Evolutionary conservation across 192 early-diverging fungal genomes (phyloP), one percentile per base, ranked within the genome.

Genomic region (Chytriomyces sp.): DNA sequence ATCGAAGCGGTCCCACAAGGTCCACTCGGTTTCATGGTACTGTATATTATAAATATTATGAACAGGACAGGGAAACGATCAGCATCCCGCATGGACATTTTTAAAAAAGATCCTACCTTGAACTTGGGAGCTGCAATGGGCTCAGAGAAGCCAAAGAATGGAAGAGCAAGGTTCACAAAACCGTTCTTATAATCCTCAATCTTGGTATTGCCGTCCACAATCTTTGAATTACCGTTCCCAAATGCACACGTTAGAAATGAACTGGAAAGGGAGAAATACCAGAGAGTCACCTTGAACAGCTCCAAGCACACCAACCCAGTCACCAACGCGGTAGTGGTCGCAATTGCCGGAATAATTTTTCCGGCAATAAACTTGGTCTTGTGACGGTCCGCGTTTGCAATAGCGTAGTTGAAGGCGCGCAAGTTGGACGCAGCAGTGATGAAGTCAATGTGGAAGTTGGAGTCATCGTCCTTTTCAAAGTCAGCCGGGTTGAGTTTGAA

Each of bases 381-480:
- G 63, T 91, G 90, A 55, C 93, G 94, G 30, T 90, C 94, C 12
- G 97, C 91, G 28, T 89, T 89, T 0, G 84, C 78, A 59, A 99
- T 99, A 63, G 85, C 88, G 75, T 93, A 96, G 70, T 92, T 82
- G 28, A 79, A 78, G 2, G 95, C 97, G 52, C 97, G 94, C 79
- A 98, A 77, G 84, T 99, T 99, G 39, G 98, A 98, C 19, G 94
- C 89, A 1, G 98, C 96, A 2, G 98, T 94, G 75, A 99, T 92
- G 81, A 98, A 99, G 78, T 99, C 98, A 71, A 99, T 98, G 77
- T 99, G 98, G 89, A 95, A 96, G 86, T 99, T 99, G 78, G 89
- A 91, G 72, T 99, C 98, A 77, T 99, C 98, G 77, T 99, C 98
- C 87, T 99, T 99, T 78, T 99, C 98, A 79, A 99, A 99, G 64